Evolutionary conservation across 1,284 basidiomycete species (phyloP).

Genomic region (Hemileia vastatrix): DNA sequence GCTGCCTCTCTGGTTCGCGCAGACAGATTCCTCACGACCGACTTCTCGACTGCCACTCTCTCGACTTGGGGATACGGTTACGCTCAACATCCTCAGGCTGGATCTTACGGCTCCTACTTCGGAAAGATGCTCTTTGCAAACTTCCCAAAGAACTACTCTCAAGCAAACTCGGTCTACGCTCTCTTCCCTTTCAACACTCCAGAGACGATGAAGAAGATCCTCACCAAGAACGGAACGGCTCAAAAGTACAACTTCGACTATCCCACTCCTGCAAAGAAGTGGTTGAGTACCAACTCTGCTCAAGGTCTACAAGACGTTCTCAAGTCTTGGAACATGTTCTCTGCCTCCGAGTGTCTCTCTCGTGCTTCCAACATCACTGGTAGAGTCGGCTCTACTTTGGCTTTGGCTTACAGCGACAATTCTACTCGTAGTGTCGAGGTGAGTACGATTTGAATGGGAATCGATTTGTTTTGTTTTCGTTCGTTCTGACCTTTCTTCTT

Average conservation of each 20-base stretch:
- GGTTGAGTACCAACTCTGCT: no score
- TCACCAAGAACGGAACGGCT: slow-evolving; percentile 54
- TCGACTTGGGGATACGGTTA: slow-evolving; percentile 49
- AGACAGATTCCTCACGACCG: slow-evolving; percentile 70
- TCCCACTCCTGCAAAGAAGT: no score
- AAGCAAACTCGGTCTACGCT: slow-evolving; percentile 63
- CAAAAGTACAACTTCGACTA: slow-evolving; percentile 49
- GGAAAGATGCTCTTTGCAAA: slow-evolving; percentile 58
- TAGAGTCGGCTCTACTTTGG: no score
- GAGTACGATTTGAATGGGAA: no score
- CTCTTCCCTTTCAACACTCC: slow-evolving; percentile 77
- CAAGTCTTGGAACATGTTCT: slow-evolving; percentile 52
- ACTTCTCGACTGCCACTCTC: slow-evolving; percentile 66
- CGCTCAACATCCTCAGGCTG: slow-evolving; percentile 27
- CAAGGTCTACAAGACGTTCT: slow-evolving; percentile 50
- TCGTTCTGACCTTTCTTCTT: no score
- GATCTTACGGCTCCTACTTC: slow-evolving; percentile 47
- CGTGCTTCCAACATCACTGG: no score
- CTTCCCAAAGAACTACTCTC: slow-evolving; percentile 59
- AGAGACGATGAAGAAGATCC: slow-evolving; percentile 49
- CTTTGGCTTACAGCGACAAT: no score
- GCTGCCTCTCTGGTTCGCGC: slow-evolving; percentile 75
- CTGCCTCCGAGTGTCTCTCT: slow-evolving; percentile 48
- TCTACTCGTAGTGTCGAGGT: no score
- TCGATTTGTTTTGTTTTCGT: no score